Conservation (phyloP, 805 yeast species). For the Suhomyces sp. region DNA sequence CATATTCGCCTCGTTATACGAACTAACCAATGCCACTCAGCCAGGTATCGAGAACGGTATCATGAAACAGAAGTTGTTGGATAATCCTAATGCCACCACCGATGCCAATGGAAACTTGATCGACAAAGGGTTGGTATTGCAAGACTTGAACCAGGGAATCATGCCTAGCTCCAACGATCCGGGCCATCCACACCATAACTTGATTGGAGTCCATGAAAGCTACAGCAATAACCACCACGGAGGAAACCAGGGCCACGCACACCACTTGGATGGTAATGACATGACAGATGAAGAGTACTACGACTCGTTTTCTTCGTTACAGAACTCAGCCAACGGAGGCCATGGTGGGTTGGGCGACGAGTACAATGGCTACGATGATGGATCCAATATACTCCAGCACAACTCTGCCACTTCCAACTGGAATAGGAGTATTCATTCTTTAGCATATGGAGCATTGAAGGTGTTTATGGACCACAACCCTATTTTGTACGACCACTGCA, state of each 20-base stretch:
- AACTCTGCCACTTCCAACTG: conserved; percentile 63
- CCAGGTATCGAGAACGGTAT: conserved; percentile 41
- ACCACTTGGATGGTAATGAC: conserved; percentile 24
- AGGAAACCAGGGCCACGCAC: conserved; percentile 10
- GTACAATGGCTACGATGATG: conserved; percentile 31
- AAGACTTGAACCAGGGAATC: conserved; percentile 21
- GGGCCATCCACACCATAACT: conserved; percentile 22
- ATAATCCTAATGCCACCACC: conserved; percentile 35
- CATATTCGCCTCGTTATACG: conserved; percentile 84
- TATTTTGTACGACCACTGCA: conserved; percentile 85
- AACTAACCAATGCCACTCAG: conserved; percentile 58
- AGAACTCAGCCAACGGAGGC: conserved; percentile 12
- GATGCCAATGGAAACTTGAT: conserved; percentile 45
- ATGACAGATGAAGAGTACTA: conserved; percentile 45
- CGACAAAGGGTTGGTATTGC: conserved; percentile 34
- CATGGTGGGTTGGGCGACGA: conserved; percentile 18
- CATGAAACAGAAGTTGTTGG: conserved; percentile 36
- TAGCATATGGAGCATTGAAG: conserved; percentile 88
- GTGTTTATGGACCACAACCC: conserved; percentile 93
- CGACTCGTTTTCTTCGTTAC: conserved; percentile 38
- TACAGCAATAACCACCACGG: conserved; percentile 9
- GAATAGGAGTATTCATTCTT: conserved; percentile 89
- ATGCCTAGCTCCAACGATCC: conserved; percentile 23
- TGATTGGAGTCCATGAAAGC: conserved; percentile 18
- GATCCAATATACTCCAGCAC: conserved; percentile 36